phyloP scores from a whole-genome alignment of 1,284 basidiomycete genomes.

The Puccinia triticina region DNA sequence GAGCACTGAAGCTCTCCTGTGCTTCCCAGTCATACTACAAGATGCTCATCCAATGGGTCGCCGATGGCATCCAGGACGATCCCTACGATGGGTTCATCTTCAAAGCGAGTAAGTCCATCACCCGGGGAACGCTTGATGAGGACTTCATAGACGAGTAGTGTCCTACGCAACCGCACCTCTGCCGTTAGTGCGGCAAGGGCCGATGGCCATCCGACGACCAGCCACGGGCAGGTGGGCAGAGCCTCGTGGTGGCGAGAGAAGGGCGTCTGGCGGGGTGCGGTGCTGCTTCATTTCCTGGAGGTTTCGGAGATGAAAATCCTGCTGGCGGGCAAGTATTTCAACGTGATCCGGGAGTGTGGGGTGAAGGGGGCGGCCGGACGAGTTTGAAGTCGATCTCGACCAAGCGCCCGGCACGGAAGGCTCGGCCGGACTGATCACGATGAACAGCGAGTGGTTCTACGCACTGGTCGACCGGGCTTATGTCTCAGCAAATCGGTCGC shows the following conservation, averaged over 20 bases:
- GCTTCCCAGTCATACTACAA: slow-evolving; percentile 83
- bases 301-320: slow-evolving; percentile 95
- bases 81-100: slow-evolving; percentile 90
- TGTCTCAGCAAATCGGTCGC: slow-evolving; percentile 82
- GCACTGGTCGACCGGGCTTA: slow-evolving; percentile 86
- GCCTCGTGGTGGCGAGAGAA: slow-evolving; percentile 53
- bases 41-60: slow-evolving; percentile 82
- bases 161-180: slow-evolving; percentile 64
- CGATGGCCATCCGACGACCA: slow-evolving; percentile 51
- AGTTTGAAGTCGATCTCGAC: slow-evolving; percentile 29
- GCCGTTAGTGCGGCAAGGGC: slow-evolving; percentile 55
- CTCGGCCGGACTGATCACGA: slow-evolving; percentile 62
- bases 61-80: slow-evolving; percentile 76
- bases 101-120: slow-evolving; percentile 86
- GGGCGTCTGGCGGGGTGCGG: slow-evolving; percentile 86
- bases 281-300: slow-evolving; percentile 85
- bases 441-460: slow-evolving; percentile 84
- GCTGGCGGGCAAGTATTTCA: slow-evolving; percentile 90
- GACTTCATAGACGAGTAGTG: slow-evolving; percentile 95
- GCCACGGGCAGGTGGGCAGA: slow-evolving; percentile 30
- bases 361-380: slow-evolving; percentile 68
- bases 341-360: slow-evolving; percentile 92
- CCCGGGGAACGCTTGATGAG: slow-evolving; percentile 79
- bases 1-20: slow-evolving; percentile 76
- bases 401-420: slow-evolving; percentile 30